Conservation (phyloP, 371 early-diverging fungal species). For the Sporodiniella umbellata region DNA sequence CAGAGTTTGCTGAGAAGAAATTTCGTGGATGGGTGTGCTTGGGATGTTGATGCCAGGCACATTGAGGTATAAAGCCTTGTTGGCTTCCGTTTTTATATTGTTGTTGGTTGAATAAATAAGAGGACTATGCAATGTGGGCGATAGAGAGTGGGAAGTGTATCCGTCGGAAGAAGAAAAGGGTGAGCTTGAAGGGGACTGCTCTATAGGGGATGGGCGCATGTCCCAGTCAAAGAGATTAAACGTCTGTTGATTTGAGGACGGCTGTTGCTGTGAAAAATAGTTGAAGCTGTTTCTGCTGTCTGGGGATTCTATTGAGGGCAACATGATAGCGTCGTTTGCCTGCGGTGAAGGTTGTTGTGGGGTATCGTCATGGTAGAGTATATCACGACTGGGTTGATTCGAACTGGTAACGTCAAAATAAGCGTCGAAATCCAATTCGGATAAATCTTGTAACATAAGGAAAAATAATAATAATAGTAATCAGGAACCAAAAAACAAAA, state of each 20-base stretch:
- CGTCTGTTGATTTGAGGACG: background rate
- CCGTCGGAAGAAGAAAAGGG: conserved; percentile 19
- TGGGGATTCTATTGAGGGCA: background rate
- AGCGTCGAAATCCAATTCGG: conserved; percentile 25
- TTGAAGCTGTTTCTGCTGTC: background rate
- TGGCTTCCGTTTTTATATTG: conserved; percentile 10
- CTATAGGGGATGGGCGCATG: conserved; percentile 9
- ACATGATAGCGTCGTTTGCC: background rate
- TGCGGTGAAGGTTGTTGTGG: conserved; percentile 1
- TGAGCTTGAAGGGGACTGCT: conserved; percentile 16
- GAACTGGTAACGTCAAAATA: conserved; percentile 21
- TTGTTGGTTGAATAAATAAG: conserved; percentile 3
- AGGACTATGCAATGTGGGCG: conserved; percentile 10
- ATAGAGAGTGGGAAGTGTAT: conserved; percentile 16
- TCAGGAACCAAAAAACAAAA: conserved; percentile 1
- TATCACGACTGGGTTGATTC: conserved; percentile 19
- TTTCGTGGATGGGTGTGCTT: conserved; percentile 15
- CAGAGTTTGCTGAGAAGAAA: background rate
- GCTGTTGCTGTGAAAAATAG: conserved; percentile 4
- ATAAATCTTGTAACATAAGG: conserved; percentile 22
- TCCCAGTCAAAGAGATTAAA: conserved; percentile 18
- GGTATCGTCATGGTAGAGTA: conserved; percentile 16
- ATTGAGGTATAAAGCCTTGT: conserved; percentile 5
- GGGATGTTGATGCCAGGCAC: conserved; percentile 29
- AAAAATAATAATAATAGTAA: conserved; percentile 1